Conservation (phyloP, 306 rosid genomes). For the Cucurbita maxima region DNA sequence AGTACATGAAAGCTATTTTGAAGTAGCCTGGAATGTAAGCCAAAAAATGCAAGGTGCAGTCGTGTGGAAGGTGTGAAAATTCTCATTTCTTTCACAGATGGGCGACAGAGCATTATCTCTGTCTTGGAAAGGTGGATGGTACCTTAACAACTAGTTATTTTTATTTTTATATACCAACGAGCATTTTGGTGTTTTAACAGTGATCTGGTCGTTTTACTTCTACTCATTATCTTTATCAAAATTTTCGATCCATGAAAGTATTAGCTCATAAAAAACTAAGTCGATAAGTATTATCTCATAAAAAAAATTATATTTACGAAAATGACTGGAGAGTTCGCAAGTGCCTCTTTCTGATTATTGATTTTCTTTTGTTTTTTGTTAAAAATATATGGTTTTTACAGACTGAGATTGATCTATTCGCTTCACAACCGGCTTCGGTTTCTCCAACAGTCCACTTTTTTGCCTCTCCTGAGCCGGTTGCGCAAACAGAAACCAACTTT, state of each 20-base stretch:
- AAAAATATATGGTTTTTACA: conserved; percentile 16
- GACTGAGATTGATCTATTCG: conserved; percentile 67
- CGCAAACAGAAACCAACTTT: conserved; percentile 41
- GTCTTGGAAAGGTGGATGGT: too few species aligned
- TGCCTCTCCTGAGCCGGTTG: conserved; percentile 44
- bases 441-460: conserved; percentile 61
- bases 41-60: too few species aligned
- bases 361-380: not conserved
- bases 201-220: not conserved
- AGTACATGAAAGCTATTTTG: too few species aligned
- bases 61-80: too few species aligned
- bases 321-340: not conserved
- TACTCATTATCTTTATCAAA: not conserved
- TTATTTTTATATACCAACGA: not conserved
- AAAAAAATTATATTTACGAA: not conserved
- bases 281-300: not conserved
- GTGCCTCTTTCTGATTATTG: not conserved
- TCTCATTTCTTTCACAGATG: too few species aligned
- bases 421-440: conserved; percentile 49
- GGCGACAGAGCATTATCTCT: too few species aligned
- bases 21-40: too few species aligned
- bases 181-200: not conserved
- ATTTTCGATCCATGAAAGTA: not conserved
- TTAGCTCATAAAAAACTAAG: too few species aligned
- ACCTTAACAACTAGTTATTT: not conserved